Conservation (phyloP, 2,329 filamentous ascomycete genomes). For the Alternaria arbusti region DNA sequence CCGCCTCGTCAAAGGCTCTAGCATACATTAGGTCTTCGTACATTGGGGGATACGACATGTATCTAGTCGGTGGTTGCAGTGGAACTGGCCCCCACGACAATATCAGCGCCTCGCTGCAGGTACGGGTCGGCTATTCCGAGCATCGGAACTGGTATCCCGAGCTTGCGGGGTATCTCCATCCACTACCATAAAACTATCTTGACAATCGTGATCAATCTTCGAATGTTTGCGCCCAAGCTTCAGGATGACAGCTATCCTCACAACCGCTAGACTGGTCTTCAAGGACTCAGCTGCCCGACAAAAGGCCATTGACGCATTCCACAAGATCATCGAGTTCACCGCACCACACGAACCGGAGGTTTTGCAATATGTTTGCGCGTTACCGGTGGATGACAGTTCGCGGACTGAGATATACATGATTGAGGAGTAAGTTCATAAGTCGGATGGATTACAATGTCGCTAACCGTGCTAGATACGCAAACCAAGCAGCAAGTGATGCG, state of each 20-base stretch:
- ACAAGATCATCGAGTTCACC: constrained; percentile 32
- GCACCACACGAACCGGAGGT: constrained; percentile 29
- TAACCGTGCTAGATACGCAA: constrained; percentile 16
- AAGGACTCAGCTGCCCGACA: constrained; percentile 16
- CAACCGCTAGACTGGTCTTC: constrained; percentile 28
- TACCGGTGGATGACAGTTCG: constrained; percentile 22
- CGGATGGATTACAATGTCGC: fast-evolving
- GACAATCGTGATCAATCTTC: neutral
- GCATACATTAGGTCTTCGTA: too few relatives aligned
- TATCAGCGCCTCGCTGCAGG: neutral
- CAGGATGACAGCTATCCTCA: constrained; percentile 28
- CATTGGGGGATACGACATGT: neutral
- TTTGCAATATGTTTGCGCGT: constrained; percentile 29
- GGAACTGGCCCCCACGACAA: neutral
- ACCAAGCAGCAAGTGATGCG: constrained; percentile 25
- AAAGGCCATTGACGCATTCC: constrained; percentile 27
- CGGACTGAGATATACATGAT: constrained; percentile 35
- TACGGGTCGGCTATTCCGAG: constrained; percentile 18
- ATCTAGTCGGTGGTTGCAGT: too few relatives aligned
- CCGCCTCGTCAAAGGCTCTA: too few relatives aligned
- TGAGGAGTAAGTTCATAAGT: constrained; percentile 21
- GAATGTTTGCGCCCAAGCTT: fast-evolving
- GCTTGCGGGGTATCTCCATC: constrained; percentile 7
- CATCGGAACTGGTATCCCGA: constrained; percentile 16
- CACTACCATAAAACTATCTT: neutral